Percentiles rank a stretch among this genome's conserved stretches.
Conservation (phyloP, 1,284 basidiomycete genomes). For the Rugosomyces carneus region DNA sequence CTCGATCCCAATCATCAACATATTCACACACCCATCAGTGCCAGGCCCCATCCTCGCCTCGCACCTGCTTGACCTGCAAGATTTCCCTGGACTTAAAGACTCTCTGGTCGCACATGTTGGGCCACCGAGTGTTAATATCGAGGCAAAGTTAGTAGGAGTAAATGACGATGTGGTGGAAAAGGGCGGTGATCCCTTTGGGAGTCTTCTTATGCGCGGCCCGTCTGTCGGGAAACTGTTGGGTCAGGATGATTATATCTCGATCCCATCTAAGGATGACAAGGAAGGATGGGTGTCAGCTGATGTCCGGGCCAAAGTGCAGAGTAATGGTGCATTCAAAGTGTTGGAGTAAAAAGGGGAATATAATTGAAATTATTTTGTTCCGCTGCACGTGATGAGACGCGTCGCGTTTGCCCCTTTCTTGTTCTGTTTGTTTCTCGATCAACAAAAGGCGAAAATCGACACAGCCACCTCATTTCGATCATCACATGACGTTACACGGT, state of each 20-base stretch:
- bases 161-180: constrained; percentile 56
- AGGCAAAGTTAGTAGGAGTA: constrained; percentile 61
- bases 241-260: constrained; percentile 34
- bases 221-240: constrained; percentile 48
- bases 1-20: constrained; percentile 64
- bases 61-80: constrained; percentile 70
- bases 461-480: constrained; percentile 25
- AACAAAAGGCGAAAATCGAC: constrained; percentile 30
- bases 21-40: constrained; percentile 52
- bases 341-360: constrained; percentile 13
- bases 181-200: constrained; percentile 52
- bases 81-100: constrained; percentile 39
- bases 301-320: constrained; percentile 42
- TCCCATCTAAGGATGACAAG: constrained; percentile 32
- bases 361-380: background rate
- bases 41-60: constrained; percentile 68
- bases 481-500: constrained; percentile 24
- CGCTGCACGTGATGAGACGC: background rate
- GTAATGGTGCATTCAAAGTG: constrained; percentile 58
- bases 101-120: constrained; percentile 52
- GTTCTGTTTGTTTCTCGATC: constrained; percentile 17
- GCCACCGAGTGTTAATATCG: constrained; percentile 68
- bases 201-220: constrained; percentile 42
- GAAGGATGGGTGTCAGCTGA: constrained; percentile 48
- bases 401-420: background rate